Evolutionary conservation across 139 green algal genomes (phyloP), one percentile per base, ranked within the genome.

Genomic region (Trebouxia sp.): DNA sequence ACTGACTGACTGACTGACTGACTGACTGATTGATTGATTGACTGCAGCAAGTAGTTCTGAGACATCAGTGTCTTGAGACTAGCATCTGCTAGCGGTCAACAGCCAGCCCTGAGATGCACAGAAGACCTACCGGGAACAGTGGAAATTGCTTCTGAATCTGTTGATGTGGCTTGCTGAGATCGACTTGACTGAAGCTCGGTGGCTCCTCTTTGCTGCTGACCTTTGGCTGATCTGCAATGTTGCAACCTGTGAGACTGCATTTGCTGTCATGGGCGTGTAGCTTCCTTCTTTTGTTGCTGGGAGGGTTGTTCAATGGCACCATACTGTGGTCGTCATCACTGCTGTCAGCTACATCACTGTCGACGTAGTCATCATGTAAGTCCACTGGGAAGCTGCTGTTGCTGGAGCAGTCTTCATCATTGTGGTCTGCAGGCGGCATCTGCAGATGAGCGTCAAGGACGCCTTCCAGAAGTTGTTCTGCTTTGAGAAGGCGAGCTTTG

Each of bases 111-210:
- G n/a, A n/a, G n/a, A n/a, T n/a, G n/a, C n/a, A n/a, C n/a, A n/a
- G n/a, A n/a, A n/a, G 14, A 47, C 83, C 67, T 65, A 84, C 85
- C 17, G 93, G 93, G 80, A 96, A 97, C 9, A 56, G 47, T 0
- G 91, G 91, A 55, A 91, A 94, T 9, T 35, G 20, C 1, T 20
- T 47, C 10, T 58, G 26, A 41, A 95, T 80, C 75, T 91, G 22
- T 7, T 45, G 51, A 8, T 86, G 83, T 12, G 80, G 38, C 65
- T 83, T 45, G 11, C n/a, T 26, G 10, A 91, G 38, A 55, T 92
- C 85, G 7, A 92, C 79, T 14, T 78, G 56, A 74, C 90, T 92
- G 81, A 95, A 95, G 78, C 84, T 93, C 5, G 75, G 69, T 0
- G 89, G 88, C 0, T 58, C 50, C 22, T 5, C 50, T 22, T 6